Conservation (phyloP, 2,329 filamentous ascomycete species). For the Colletotrichum tabaci region DNA sequence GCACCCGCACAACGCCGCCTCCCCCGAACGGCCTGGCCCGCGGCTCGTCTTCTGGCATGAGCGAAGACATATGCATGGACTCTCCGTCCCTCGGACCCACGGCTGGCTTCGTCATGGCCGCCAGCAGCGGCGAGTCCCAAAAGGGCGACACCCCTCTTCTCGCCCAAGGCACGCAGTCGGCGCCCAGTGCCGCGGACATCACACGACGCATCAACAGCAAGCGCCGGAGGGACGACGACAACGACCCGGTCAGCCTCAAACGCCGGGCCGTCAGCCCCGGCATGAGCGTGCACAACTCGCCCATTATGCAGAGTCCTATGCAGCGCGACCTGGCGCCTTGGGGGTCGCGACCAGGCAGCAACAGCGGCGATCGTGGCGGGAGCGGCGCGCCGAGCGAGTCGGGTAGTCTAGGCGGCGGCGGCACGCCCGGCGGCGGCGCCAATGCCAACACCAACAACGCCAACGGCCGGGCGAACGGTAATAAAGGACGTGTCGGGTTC, state of each 20-base stretch:
- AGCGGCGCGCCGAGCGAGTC: slow-evolving; percentile 68
- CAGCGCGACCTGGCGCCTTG: slow-evolving; percentile 80
- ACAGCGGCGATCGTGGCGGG: slow-evolving; percentile 66
- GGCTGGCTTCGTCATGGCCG: slow-evolving; percentile 50
- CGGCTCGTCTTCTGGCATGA: slow-evolving; percentile 72
- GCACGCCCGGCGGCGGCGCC: slow-evolving; percentile 47
- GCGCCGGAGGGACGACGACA: slow-evolving; percentile 90
- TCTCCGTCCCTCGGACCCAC: slow-evolving; percentile 68
- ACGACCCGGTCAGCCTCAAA: slow-evolving; percentile 91
- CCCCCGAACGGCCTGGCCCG: slow-evolving; percentile 74
- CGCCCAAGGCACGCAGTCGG: slow-evolving; percentile 52
- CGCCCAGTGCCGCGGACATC: slow-evolving; percentile 80
- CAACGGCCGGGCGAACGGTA: slow-evolving; percentile 63
- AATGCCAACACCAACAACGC: slow-evolving; percentile 48
- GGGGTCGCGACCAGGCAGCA: slow-evolving; percentile 79
- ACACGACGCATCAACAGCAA: slow-evolving; percentile 85
- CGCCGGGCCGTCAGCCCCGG: slow-evolving; percentile 91
- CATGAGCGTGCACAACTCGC: slow-evolving; percentile 91
- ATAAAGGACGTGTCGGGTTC: slow-evolving; percentile 79
- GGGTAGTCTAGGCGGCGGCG: slow-evolving; percentile 55
- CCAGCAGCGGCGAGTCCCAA: slow-evolving; percentile 42
- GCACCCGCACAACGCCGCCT: slow-evolving; percentile 70
- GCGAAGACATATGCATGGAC: slow-evolving; percentile 82
- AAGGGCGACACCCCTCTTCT: slow-evolving; percentile 57
- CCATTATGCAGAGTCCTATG: slow-evolving; percentile 86